A percentile compares a stretch with the other conserved stretches of the same genome.
Evolutionary conservation across 495 filamentous ascomycete species (phyloP).

Genomic region (Pseudotulostoma volvatum): DNA sequence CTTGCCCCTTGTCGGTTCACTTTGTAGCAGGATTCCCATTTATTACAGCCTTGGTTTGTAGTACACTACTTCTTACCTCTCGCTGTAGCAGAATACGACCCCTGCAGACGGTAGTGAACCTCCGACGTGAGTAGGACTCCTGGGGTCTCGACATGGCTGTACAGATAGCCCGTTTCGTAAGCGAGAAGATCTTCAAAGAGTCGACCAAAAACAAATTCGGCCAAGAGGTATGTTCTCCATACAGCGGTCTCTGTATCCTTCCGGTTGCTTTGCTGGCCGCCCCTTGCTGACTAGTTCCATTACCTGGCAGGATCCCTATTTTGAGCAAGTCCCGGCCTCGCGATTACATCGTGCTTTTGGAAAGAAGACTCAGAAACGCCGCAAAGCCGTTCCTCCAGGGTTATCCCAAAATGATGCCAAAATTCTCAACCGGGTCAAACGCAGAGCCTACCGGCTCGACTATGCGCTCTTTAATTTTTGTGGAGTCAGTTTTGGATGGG

Average conservation of each 20-base stretch:
- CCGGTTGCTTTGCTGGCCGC: no score
- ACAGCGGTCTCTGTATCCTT: not conserved
- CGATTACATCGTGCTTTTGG: constrained; percentile 40
- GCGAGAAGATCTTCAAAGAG: constrained; percentile 51
- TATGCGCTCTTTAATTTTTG: constrained; percentile 58
- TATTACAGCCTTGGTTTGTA: no score
- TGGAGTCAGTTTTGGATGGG: constrained; percentile 69
- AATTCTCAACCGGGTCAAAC: constrained; percentile 64
- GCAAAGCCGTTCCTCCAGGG: constrained; percentile 52
- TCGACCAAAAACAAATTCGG: constrained; percentile 50
- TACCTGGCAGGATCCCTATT: constrained; percentile 49
- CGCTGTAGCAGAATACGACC: no score
- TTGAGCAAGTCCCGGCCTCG: constrained; percentile 54
- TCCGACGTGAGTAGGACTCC: no score
- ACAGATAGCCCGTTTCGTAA: constrained; percentile 37
- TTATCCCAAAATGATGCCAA: constrained; percentile 65
- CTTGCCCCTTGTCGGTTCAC: no score
- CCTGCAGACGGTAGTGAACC: no score
- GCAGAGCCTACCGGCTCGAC: constrained; percentile 68
- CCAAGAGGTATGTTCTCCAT: constrained; percentile 35
- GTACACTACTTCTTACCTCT: no score
- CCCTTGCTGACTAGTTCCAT: no score
- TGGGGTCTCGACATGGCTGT: constrained; percentile 43
- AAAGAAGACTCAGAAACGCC: constrained; percentile 46
- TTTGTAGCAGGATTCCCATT: no score